Percentiles rank a stretch among this genome's conserved stretches.
These are phyloP conservation scores for Sporisorium iseilematis-ciliati DNA, from an alignment of 1,284 basidiomycete species.

Conservation along the genomic window DNA sequence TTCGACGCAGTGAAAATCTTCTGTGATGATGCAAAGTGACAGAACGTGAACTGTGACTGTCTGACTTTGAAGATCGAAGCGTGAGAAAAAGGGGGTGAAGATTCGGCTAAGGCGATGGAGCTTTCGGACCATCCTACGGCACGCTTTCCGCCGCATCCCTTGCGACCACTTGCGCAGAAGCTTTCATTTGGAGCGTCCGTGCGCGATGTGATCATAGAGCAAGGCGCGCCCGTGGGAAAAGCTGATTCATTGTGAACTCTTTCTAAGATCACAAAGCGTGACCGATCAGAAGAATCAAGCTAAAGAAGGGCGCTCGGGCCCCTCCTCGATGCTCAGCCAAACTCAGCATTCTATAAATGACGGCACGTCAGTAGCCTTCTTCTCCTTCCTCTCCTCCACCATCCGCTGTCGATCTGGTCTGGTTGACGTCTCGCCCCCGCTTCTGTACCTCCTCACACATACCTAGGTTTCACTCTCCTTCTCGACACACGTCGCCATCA, in stretches of 20 bases:
- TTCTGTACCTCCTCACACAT: not conserved
- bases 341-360: too few relatives aligned
- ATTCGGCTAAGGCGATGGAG: not conserved
- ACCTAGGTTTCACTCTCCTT: not conserved
- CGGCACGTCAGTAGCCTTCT: not conserved
- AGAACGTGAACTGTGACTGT: too few relatives aligned
- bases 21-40: not conserved
- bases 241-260: not conserved
- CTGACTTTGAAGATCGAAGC: not conserved
- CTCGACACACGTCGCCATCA: slow-evolving; percentile 2
- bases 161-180: not conserved
- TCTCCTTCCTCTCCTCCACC: not conserved
- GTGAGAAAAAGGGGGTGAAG: not conserved
- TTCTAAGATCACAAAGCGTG: not conserved
- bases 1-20: not conserved
- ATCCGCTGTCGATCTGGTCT: not conserved
- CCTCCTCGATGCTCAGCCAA: not conserved
- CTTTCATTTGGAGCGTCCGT: not conserved
- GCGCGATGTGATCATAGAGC: not conserved
- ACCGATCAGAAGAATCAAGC: not conserved
- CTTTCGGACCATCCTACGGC: not conserved
- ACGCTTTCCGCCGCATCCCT: not conserved
- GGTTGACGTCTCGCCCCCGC: not conserved
- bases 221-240: not conserved
- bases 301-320: not conserved